Conservation (phyloP, 345 rosid genomes). For the Gossypium sturtianum region DNA sequence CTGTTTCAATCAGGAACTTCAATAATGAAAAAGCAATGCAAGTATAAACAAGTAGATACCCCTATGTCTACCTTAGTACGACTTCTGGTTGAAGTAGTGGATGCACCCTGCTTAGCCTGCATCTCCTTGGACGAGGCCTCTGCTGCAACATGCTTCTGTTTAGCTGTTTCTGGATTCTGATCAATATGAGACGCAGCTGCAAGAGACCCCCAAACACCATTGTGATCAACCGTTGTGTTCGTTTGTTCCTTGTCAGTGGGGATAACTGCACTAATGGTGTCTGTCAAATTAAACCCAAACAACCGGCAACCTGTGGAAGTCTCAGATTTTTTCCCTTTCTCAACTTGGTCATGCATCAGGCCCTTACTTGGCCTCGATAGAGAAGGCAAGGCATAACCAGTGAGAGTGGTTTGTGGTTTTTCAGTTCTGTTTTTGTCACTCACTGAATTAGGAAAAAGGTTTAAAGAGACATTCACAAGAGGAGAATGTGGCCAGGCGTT, state of each 20-base stretch:
- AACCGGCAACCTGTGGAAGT: constrained; percentile 42
- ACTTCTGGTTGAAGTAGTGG: constrained; percentile 38
- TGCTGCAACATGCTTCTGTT: constrained; percentile 28
- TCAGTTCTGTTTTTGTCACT: constrained; percentile 16
- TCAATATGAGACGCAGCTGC: constrained; percentile 24
- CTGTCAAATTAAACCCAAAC: constrained; percentile 57
- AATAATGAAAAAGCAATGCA: background rate
- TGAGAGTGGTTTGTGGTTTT: constrained; percentile 15
- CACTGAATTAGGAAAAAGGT: constrained; percentile 26
- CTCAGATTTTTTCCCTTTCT: constrained; percentile 28
- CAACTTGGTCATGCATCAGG: constrained; percentile 26
- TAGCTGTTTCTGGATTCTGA: constrained; percentile 28
- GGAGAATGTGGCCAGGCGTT: constrained; percentile 26
- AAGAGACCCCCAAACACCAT: constrained; percentile 16
- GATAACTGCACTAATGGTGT: constrained; percentile 19
- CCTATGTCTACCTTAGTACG: constrained; percentile 51
- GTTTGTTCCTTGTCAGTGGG: constrained; percentile 26
- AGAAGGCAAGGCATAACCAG: constrained; percentile 20
- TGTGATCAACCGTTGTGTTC: constrained; percentile 14
- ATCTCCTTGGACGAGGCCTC: constrained; percentile 23
- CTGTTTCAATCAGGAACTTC: background rate
- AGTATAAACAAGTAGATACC: background rate
- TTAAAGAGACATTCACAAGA: constrained; percentile 22
- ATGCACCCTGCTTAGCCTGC: constrained; percentile 26
- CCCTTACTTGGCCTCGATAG: constrained; percentile 23